Conservation (phyloP, 2,329 filamentous ascomycete genomes). For the Penicillium brasilianum region DNA sequence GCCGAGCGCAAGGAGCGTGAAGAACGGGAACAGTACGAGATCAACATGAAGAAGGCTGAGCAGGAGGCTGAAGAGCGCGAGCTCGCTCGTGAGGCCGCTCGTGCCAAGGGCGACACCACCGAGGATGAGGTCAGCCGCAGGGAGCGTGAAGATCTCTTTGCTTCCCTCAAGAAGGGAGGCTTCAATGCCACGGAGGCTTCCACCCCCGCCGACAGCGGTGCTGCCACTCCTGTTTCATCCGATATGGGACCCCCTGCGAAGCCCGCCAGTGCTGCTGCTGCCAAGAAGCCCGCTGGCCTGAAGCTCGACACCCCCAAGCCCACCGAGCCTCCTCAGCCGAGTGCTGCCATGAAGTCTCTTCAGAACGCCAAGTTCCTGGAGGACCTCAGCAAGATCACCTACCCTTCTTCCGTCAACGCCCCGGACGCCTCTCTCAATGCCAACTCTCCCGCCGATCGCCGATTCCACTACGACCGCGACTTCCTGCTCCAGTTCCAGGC, state of each 20-base stretch:
- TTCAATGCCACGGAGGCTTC: slow-evolving; percentile 43
- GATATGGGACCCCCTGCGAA: slow-evolving; percentile 59
- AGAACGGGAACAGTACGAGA: slow-evolving; percentile 50
- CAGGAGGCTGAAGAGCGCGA: slow-evolving; percentile 55
- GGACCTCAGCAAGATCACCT: slow-evolving; percentile 76
- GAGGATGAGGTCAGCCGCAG: slow-evolving; percentile 44
- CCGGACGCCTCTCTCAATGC: slow-evolving; percentile 91
- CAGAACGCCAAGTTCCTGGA: slow-evolving; percentile 89
- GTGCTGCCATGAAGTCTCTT: slow-evolving; percentile 88
- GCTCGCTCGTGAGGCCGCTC: slow-evolving; percentile 46
- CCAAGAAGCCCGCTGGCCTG: slow-evolving; percentile 83
- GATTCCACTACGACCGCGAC: slow-evolving; percentile 94
- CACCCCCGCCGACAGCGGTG: slow-evolving; percentile 51
- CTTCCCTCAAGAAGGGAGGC: slow-evolving; percentile 51
- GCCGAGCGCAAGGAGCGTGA: slow-evolving; percentile 53
- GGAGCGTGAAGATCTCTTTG: slow-evolving; percentile 45
- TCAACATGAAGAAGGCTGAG: slow-evolving; percentile 56
- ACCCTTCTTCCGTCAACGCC: slow-evolving; percentile 81
- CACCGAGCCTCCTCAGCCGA: slow-evolving; percentile 89
- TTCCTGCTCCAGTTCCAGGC: slow-evolving; percentile 96
- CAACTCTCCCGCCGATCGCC: slow-evolving; percentile 70
- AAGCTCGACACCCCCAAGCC: slow-evolving; percentile 87
- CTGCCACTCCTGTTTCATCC: slow-evolving; percentile 52
- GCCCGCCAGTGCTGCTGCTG: slow-evolving; percentile 55
- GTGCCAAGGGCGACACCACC: slow-evolving; percentile 43